Conservation (phyloP, 1,284 basidiomycete species). For the Austroboletus olivaceoglutinosus region DNA sequence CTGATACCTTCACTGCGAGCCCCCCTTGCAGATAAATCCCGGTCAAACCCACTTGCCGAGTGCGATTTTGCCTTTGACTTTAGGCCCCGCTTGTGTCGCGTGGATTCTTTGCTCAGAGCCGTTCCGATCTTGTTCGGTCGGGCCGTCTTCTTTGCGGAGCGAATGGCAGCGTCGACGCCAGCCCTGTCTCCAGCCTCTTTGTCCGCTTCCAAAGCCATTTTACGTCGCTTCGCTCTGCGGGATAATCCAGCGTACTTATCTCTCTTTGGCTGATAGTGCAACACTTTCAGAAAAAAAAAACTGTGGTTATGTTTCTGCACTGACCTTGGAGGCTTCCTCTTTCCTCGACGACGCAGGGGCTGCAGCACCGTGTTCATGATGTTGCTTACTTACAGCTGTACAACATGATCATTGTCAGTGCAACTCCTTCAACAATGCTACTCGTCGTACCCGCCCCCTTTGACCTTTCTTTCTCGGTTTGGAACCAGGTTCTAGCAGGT, state of each 20-base stretch:
- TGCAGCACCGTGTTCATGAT: constrained; percentile 60
- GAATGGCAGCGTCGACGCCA: constrained; percentile 72
- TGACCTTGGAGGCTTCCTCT: constrained; percentile 15
- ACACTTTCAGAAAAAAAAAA: constrained; percentile 6
- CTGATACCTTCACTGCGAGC: constrained; percentile 41
- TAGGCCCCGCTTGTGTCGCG: constrained; percentile 18
- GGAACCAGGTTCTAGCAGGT: constrained; percentile 98
- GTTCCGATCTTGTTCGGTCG: constrained; percentile 49
- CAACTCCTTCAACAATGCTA: not conserved
- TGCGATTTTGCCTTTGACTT: constrained; percentile 23
- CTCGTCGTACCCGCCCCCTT: constrained; percentile 66
- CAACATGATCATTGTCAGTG: constrained; percentile 3
- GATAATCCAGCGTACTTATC: constrained; percentile 85
- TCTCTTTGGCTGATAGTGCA: constrained; percentile 61
- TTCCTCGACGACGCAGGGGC: constrained; percentile 33
- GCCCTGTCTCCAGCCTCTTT: constrained; percentile 55
- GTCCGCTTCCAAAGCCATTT: constrained; percentile 81
- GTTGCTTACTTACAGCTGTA: constrained; percentile 69
- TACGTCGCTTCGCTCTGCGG: constrained; percentile 79
- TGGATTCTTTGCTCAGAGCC: constrained; percentile 15
- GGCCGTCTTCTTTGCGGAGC: constrained; percentile 78
- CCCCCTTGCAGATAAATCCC: constrained; percentile 40
- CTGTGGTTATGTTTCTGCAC: constrained; percentile 5
- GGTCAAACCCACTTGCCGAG: constrained; percentile 37
- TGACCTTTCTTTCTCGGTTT: constrained; percentile 81